phyloP scores from a whole-genome alignment of 2,329 filamentous ascomycete species.

The Fusarium caatingaense region DNA sequence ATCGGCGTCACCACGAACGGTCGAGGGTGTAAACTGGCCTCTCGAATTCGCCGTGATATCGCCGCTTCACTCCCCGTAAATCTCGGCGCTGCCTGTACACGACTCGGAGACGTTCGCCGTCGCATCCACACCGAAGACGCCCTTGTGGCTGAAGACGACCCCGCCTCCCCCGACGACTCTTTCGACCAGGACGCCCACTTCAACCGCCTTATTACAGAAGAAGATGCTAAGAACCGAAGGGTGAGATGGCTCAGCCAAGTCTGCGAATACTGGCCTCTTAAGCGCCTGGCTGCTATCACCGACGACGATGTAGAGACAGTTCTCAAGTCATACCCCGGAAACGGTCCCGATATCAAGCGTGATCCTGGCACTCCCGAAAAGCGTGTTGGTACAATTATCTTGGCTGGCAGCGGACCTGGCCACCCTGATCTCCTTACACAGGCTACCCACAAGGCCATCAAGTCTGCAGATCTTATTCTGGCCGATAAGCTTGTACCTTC shows the following conservation, averaged over 20 bases:
- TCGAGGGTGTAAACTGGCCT: conserved; percentile 91
- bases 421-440: conserved; percentile 91
- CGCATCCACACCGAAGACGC: conserved; percentile 79
- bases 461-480: conserved; percentile 79
- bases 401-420: conserved; percentile 92
- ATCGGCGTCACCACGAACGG: conserved; percentile 97
- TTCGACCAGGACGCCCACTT: conserved; percentile 83
- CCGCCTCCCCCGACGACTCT: conserved; percentile 73
- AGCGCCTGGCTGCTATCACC: conserved; percentile 80
- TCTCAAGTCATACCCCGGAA: conserved; percentile 74
- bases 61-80: conserved; percentile 80
- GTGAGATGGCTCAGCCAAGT: conserved; percentile 96
- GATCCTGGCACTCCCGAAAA: conserved; percentile 29
- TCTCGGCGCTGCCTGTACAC: conserved; percentile 80
- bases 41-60: conserved; percentile 88
- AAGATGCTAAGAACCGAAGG: conserved; percentile 80
- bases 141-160: conserved; percentile 52
- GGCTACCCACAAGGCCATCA: conserved; percentile 81
- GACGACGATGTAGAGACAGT: conserved; percentile 83
- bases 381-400: conserved; percentile 76
- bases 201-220: conserved; percentile 82
- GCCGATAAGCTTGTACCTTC: conserved; percentile 89
- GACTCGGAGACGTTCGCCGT: conserved; percentile 78
- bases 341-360: conserved; percentile 41
- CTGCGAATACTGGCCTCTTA: conserved; percentile 98